A percentile compares a stretch with the other conserved stretches of the same genome.
These are phyloP conservation scores for Panaeolus papilionaceus DNA, from an alignment of 768 basidiomycete genomes.

Conservation along the genomic window DNA sequence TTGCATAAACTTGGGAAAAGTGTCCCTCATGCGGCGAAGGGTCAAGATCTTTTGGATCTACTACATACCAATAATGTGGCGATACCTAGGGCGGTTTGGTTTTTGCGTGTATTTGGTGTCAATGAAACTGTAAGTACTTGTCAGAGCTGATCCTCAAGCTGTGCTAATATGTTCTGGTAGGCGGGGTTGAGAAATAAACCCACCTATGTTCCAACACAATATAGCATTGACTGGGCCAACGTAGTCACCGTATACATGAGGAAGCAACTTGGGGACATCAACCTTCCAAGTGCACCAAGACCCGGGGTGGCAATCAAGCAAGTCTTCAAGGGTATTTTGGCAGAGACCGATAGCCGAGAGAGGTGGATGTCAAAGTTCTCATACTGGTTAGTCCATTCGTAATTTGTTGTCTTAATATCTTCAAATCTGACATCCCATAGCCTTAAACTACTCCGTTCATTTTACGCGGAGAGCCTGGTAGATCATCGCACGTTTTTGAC, in stretches of 20 bases:
- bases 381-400: slow-evolving; percentile 60
- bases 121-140: slow-evolving; percentile 73
- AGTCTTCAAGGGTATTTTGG: slow-evolving; percentile 81
- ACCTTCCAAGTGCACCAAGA: slow-evolving; percentile 79
- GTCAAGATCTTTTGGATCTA: slow-evolving; percentile 82
- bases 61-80: slow-evolving; percentile 79
- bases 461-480: slow-evolving; percentile 82
- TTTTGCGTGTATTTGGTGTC: slow-evolving; percentile 84
- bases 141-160: not conserved
- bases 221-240: slow-evolving; percentile 87
- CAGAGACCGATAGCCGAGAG: slow-evolving; percentile 72
- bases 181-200: slow-evolving; percentile 80
- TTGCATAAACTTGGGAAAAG: slow-evolving; percentile 83
- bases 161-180: slow-evolving; percentile 39
- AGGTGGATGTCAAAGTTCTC: slow-evolving; percentile 81
- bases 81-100: slow-evolving; percentile 86
- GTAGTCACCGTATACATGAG: slow-evolving; percentile 82
- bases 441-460: slow-evolving; percentile 72
- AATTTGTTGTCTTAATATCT: slow-evolving; percentile 1
- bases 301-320: slow-evolving; percentile 82
- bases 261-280: slow-evolving; percentile 82
- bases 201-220: slow-evolving; percentile 80
- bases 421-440: slow-evolving; percentile 40
- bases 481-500: slow-evolving; percentile 78
- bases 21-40: slow-evolving; percentile 87